A percentile compares a stretch with the other conserved stretches of the same genome.
Evolutionary conservation across 768 basidiomycete genomes (phyloP).

Genomic region (Stropharia rugosoannulata): DNA sequence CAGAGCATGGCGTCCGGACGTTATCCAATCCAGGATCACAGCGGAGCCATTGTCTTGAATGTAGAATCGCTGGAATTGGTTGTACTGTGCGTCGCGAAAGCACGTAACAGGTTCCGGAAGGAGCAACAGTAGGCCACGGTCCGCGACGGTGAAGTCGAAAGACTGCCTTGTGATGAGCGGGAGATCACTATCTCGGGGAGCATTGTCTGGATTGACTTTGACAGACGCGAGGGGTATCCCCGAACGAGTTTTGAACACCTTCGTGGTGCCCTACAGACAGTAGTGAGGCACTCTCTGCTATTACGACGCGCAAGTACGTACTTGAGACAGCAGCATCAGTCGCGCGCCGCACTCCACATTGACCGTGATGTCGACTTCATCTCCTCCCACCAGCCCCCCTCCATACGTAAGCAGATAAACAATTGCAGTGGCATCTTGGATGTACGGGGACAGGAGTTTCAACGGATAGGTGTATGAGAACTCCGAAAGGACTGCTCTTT

Average conservation of each 20-base stretch:
- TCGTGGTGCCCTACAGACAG: constrained; percentile 76
- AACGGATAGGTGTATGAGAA: constrained; percentile 83
- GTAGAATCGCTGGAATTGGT: constrained; percentile 78
- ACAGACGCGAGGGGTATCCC: constrained; percentile 56
- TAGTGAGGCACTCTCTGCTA: background rate
- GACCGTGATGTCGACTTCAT: constrained; percentile 64
- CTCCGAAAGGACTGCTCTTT: constrained; percentile 64
- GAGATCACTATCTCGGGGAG: background rate
- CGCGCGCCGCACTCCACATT: constrained; percentile 54
- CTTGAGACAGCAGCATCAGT: constrained; percentile 85
- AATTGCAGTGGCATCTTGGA: constrained; percentile 54
- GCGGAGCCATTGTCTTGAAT: constrained; percentile 61
- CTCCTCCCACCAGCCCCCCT: constrained; percentile 89
- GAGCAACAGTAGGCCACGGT: constrained; percentile 64
- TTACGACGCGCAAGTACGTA: constrained; percentile 27
- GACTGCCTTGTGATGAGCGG: constrained; percentile 53
- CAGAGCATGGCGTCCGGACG: constrained; percentile 77
- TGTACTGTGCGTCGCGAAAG: constrained; percentile 81
- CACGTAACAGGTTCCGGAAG: constrained; percentile 94
- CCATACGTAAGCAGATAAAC: constrained; percentile 87
- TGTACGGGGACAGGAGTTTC: constrained; percentile 79
- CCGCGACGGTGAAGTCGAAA: constrained; percentile 55
- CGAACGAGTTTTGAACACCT: constrained; percentile 84
- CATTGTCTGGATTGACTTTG: constrained; percentile 1
- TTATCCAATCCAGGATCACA: constrained; percentile 88